phyloP scores from a whole-genome alignment of 164 flowering plant species.

The Malania oleifera region DNA sequence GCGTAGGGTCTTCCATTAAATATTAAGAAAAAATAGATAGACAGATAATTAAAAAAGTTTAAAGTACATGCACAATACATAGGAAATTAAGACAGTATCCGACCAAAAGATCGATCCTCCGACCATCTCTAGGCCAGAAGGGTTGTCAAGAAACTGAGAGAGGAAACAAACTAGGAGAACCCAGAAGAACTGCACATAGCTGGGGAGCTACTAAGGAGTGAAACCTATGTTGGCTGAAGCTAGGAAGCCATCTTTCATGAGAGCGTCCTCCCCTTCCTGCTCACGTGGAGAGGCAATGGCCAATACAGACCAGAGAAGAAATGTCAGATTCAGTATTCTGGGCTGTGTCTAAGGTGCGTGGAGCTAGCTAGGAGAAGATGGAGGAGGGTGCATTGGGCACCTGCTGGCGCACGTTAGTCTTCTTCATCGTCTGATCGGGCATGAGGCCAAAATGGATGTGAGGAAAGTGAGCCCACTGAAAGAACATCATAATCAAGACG shows the following conservation, averaged over 20 bases:
- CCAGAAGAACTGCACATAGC: background rate
- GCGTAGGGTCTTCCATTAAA: too few species aligned
- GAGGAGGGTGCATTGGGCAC: background rate
- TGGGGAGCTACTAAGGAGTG: background rate
- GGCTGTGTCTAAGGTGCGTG: too few species aligned
- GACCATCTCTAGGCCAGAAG: too few species aligned
- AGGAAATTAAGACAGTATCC: too few species aligned
- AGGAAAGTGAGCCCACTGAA: slow-evolving; percentile 7
- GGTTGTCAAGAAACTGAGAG: background rate
- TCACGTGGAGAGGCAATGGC: too few species aligned
- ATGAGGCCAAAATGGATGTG: slow-evolving; percentile 7
- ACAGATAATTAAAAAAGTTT: too few species aligned
- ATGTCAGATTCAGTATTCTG: too few species aligned
- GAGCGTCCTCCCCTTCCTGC: background rate
- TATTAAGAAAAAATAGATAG: too few species aligned
- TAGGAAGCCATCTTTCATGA: background rate
- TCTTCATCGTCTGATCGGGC: slow-evolving; percentile 5
- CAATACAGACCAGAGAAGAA: background rate
- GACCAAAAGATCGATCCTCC: too few species aligned
- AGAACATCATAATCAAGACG: background rate
- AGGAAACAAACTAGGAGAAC: background rate
- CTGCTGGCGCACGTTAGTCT: background rate
- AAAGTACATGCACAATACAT: too few species aligned
- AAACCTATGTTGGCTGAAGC: background rate
- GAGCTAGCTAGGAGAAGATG: too few species aligned